Evolutionary conservation across 345 rosid genomes (phyloP).

Genomic region (Lepidium aucheri): DNA sequence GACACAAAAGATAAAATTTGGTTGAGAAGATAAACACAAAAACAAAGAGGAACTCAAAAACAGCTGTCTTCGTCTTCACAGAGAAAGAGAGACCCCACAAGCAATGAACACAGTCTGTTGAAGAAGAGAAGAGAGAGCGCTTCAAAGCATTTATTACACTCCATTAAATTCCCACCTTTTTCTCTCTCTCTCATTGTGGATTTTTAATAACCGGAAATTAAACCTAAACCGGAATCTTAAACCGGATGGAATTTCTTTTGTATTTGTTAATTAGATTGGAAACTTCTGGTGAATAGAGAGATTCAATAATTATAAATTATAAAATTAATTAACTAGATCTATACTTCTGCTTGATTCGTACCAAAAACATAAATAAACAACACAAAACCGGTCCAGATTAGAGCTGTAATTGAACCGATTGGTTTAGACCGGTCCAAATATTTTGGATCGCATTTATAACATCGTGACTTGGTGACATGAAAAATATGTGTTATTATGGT

Average conservation of each 20-base stretch:
- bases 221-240: neutral
- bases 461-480: slow-evolving; percentile 16
- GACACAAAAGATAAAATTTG: neutral
- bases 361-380: neutral
- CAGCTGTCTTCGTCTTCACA: slow-evolving; percentile 30
- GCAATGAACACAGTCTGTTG: slow-evolving; percentile 29
- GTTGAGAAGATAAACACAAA: slow-evolving; percentile 11
- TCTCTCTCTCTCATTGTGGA: neutral
- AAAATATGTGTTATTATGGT: slow-evolving; percentile 13
- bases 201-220: slow-evolving; percentile 2
- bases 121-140: slow-evolving; percentile 23
- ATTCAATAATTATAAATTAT: neutral
- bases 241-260: neutral
- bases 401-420: neutral
- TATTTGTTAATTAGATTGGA: neutral
- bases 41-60: slow-evolving; percentile 15
- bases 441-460: slow-evolving; percentile 13
- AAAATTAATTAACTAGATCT: too few species aligned
- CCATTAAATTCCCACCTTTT: slow-evolving; percentile 25
- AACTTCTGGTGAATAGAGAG: neutral
- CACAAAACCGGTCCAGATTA: neutral
- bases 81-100: slow-evolving; percentile 29
- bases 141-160: slow-evolving; percentile 28
- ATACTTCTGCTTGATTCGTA: too few species aligned
- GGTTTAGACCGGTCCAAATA: slow-evolving; percentile 8